phyloP scores from a whole-genome alignment of 257 asterid genomes.

The Misopates orontium region DNA sequence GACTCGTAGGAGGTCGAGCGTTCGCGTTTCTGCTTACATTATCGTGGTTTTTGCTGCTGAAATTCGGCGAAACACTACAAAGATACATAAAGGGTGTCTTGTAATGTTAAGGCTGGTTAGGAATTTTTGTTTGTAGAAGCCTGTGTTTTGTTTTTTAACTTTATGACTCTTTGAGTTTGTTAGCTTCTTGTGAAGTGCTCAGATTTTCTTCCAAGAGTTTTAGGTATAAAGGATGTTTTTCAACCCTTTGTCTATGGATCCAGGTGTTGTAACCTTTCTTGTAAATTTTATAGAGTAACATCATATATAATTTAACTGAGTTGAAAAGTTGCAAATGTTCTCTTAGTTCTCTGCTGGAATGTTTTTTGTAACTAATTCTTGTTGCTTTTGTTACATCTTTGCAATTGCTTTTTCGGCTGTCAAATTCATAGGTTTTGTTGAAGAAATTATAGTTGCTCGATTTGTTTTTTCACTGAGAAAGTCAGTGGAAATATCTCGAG shows the following conservation, averaged over 20 bases:
- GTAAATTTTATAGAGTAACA: conserved; percentile 35
- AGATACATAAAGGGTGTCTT: neutral
- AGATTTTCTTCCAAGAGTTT: neutral
- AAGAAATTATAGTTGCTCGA: too few relatives aligned
- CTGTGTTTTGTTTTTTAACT: neutral
- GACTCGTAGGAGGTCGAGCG: conserved; percentile 59
- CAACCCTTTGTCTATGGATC: conserved; percentile 26
- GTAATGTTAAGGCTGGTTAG: neutral
- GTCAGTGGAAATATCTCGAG: too few relatives aligned
- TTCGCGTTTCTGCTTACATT: conserved; percentile 53
- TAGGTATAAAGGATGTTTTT: conserved; percentile 22
- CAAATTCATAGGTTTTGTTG: too few relatives aligned
- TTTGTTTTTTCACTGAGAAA: too few relatives aligned
- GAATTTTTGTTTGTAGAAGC: neutral
- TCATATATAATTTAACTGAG: conserved; percentile 16
- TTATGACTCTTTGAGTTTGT: neutral
- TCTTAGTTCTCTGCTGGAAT: too few relatives aligned
- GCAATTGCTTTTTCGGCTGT: too few relatives aligned
- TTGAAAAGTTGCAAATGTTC: too few relatives aligned
- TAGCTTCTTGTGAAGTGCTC: conserved; percentile 31
- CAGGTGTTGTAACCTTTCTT: conserved; percentile 36
- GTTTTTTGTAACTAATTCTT: too few relatives aligned
- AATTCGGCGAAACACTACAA: conserved; percentile 34
- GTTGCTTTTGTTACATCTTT: too few relatives aligned
- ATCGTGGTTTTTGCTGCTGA: conserved; percentile 53